phyloP scores from a whole-genome alignment of 2,329 filamentous ascomycete species.

The Corinectria fuckeliana region DNA sequence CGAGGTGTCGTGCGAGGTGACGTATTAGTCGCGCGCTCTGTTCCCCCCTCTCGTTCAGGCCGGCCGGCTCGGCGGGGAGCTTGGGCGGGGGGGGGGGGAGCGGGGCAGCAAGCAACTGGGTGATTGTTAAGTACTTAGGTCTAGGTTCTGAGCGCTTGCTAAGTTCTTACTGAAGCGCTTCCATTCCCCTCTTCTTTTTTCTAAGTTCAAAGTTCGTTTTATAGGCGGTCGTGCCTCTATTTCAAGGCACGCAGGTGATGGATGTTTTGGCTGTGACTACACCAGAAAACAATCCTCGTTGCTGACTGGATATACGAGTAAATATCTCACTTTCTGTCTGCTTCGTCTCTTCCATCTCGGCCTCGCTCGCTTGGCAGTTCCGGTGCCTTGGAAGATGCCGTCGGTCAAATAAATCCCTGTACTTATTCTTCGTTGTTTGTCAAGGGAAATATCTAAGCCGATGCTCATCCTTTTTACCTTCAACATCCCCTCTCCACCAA shows the following conservation, averaged over 20 bases:
- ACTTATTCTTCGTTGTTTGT: background rate
- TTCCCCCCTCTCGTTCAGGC: background rate
- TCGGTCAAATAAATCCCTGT: background rate
- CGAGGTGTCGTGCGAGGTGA: background rate
- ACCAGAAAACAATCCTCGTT: constrained; percentile 2
- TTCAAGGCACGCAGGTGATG: background rate
- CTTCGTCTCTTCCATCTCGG: background rate
- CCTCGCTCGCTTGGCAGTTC: no score
- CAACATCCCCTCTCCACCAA: background rate
- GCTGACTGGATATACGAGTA: background rate
- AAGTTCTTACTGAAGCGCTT: constrained; percentile 14
- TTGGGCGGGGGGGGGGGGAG: constrained; percentile 4
- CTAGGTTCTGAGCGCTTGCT: constrained; percentile 15
- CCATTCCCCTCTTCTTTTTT: no score
- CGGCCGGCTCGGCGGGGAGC: background rate
- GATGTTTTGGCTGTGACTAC: no score
- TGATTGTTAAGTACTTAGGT: no score
- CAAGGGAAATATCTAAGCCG: constrained; percentile 1
- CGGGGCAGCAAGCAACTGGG: background rate
- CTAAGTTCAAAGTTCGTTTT: no score
- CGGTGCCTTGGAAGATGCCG: background rate
- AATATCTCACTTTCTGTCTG: background rate
- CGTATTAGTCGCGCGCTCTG: background rate
- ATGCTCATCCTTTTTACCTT: background rate
- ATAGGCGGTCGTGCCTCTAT: background rate